Evolutionary conservation across 139 green algal genomes (phyloP).

Genomic region (Tetratostichococcus sp.): DNA sequence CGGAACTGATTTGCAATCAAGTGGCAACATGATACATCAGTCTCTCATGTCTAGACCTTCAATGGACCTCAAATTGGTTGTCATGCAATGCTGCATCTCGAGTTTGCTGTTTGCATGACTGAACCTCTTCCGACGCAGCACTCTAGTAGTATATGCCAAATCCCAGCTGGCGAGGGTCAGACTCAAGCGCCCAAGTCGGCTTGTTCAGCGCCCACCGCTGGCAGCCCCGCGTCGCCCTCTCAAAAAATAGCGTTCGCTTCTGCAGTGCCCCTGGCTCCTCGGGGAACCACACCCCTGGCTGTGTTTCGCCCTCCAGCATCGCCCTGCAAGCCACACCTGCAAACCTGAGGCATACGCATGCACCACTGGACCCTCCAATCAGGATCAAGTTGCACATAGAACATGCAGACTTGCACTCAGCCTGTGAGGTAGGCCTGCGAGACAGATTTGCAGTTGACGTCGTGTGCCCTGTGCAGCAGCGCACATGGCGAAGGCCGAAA

Average conservation of each 20-base stretch:
- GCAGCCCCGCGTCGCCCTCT: slow-evolving; percentile 47
- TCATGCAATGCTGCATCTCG: too few relatives aligned
- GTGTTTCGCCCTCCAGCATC: slow-evolving; percentile 72
- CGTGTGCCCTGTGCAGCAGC: too few relatives aligned
- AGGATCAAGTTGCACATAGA: too few relatives aligned
- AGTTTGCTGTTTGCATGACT: too few relatives aligned
- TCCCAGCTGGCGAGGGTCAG: slow-evolving; percentile 64
- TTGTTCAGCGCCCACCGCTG: slow-evolving; percentile 71
- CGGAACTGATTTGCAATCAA: too few relatives aligned
- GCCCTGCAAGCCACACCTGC: slow-evolving; percentile 38
- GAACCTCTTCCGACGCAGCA: too few relatives aligned
- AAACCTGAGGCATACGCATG: slow-evolving; percentile 58
- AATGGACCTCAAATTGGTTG: too few relatives aligned
- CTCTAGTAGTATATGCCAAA: slow-evolving; percentile 54
- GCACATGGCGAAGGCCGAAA: neutral
- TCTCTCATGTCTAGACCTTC: too few relatives aligned
- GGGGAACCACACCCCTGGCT: slow-evolving; percentile 94
- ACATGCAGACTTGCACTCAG: too few relatives aligned
- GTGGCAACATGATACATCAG: too few relatives aligned
- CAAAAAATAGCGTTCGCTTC: slow-evolving; percentile 14
- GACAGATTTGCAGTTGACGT: too few relatives aligned
- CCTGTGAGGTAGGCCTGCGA: too few relatives aligned
- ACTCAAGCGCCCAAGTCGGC: slow-evolving; percentile 65
- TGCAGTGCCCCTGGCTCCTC: slow-evolving; percentile 74
- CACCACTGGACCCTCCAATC: slow-evolving; percentile 3